Base-by-base conservation (phyloP, 371 early-diverging fungal species). In the Rhizopus arrhizus region DNA sequence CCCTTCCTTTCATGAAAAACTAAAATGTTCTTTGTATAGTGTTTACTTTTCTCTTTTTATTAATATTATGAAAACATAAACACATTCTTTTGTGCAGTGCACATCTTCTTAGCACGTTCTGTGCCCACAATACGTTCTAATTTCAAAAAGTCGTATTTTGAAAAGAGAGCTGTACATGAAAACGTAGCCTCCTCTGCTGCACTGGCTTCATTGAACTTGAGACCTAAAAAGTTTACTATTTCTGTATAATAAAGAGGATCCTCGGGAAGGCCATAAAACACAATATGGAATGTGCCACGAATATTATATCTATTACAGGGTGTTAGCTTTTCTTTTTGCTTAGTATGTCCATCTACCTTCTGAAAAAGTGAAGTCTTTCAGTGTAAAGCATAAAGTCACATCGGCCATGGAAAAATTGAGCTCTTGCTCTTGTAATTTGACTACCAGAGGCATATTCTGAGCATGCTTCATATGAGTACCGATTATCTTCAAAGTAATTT, bases 321-420 rank as follows among this genome's bases (percentile, higher is more conserved):
- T 31, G 16, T 33, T 16, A n/a, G 9, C 2, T 34, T 31, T n/a
- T 32, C 32, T 34, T 33, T n/a, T 34, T 33, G 53, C 8, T 33
- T 50, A 11, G 12, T 46, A 7, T 12, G 3, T 3, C 22, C 15
- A 29, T 32, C 36, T 68, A 84, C 81, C 95, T 74, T 67, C 94
- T 83, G 81, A 91, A 99, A 71, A 92, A 99, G 74, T 97, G 96
- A 59, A 92, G 89, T 32, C 99, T 89, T 72, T 97, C 99, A 7
- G 97, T 95, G 64, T 87, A 88, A 9, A 99, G 66, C 46, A 97
- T 59, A 57, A 94, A 88, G 50, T 81, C 76, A 16, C 84, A 69
- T n/a, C 89, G 80, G 12, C 94, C 95, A 22, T 89, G 85, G 77
- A 88, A 91, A 68, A 97, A 95, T 50, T 80, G 66, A 4, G 88